Conservation (phyloP, 2,329 filamentous ascomycete species). For the Aureobasidium sp. region DNA sequence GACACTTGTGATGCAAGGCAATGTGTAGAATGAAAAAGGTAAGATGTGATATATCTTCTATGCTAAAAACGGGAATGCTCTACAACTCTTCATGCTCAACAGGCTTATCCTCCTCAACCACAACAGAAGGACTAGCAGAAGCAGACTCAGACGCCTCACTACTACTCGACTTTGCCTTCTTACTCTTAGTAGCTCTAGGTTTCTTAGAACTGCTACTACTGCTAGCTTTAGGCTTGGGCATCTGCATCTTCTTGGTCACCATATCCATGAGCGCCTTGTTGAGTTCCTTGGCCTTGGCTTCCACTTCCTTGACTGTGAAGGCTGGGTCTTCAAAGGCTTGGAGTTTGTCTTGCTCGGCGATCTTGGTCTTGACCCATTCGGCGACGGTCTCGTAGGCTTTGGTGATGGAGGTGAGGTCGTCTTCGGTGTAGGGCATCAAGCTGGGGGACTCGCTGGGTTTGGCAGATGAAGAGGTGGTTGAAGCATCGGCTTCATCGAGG, state of each 20-base stretch:
- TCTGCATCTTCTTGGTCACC: conserved; percentile 56
- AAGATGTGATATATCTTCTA: neutral
- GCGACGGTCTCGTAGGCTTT: conserved; percentile 53
- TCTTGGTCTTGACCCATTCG: conserved; percentile 67
- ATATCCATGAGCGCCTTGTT: conserved; percentile 62
- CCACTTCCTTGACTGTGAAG: conserved; percentile 63
- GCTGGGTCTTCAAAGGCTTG: conserved; percentile 63
- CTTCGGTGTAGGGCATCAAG: conserved; percentile 60
- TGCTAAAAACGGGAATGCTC: neutral
- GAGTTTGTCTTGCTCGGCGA: conserved; percentile 63
- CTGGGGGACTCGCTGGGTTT: conserved; percentile 36
- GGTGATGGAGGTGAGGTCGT: conserved; percentile 61
- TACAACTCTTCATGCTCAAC: conserved; percentile 14
- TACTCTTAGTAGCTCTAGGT: conserved; percentile 23
- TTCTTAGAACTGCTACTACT: conserved; percentile 21
- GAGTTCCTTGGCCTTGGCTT: conserved; percentile 59
- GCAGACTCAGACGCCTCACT: neutral
- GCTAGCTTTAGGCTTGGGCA: conserved; percentile 27
- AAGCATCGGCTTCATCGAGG: conserved; percentile 62
- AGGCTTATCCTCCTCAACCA: conserved; percentile 1
- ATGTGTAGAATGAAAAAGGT: neutral
- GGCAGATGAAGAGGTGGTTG: conserved; percentile 30
- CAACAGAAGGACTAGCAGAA: neutral
- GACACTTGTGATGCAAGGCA: no score
- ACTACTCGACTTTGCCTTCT: conserved; percentile 18